Base-by-base conservation (phyloP, 2,329 filamentous ascomycete genomes). In the Aspergillus melleus region DNA sequence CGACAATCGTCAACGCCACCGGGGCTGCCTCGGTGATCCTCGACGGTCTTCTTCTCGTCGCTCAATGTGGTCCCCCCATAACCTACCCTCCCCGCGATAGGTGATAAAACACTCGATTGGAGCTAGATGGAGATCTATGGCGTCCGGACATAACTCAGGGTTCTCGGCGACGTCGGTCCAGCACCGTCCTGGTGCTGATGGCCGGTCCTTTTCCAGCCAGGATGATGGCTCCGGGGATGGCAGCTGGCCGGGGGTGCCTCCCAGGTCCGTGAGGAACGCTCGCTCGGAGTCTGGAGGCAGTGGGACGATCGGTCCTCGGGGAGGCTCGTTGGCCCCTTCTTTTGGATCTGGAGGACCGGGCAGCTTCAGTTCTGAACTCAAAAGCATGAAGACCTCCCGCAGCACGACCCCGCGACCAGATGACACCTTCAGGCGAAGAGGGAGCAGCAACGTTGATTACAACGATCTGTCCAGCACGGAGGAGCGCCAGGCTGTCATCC, bases 301-400 rank as follows among this genome's bases (percentile, higher is more conserved):
- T 70, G 82, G 86, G 68, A 88, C 86, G 58, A 90, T 87, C 73
- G 86, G 83, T 52, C 85, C 88, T 19, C 86, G 90, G 55, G 86
- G 58, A 50, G 70, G 87, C 64, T 91, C 90, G 52, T 83, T 92
- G 70, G 89, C 88, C 62, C 86, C 90, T 14, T 87, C 88, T 39
- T 83, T 87, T 57, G 87, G 85, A 20, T 83, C 87, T 57, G 87
- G 85, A 26, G 88, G 89, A 1, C 86, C 85, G 3, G 93, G 93
- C 49, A 96, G 92, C 80, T 97, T 97, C 81, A 96, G 89, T 69
- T 88, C 92, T 36, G 93, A 96, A 61, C 78, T 96, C 68, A 91
- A 90, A 70, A 91, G 88, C 69, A 84, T 89, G 72, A 74, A 72
- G 50, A 80, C 84, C 24, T 87, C 89, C 49, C 85, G 90, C 57